Percentiles rank a stretch among this genome's conserved stretches.
These are phyloP conservation scores for Plantago elongata DNA, from an alignment of 257 asterid genomes.

Conservation along the genomic window DNA sequence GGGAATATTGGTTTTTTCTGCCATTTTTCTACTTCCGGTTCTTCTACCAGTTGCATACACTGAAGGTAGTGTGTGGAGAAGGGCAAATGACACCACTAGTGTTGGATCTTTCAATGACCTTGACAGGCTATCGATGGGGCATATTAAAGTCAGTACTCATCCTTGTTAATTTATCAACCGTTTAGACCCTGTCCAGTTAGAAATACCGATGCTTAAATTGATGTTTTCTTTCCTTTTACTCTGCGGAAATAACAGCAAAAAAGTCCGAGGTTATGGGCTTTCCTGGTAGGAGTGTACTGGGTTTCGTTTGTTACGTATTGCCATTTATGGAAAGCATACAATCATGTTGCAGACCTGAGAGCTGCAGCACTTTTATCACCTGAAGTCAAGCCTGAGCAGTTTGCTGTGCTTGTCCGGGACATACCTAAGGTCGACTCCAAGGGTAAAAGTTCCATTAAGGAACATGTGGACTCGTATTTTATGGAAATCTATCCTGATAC, in stretches of 20 bases:
- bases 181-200: not conserved
- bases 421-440: constrained; percentile 40
- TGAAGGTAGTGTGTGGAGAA: constrained; percentile 23
- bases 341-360: constrained; percentile 56
- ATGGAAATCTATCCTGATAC: constrained; percentile 73
- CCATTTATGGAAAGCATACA: constrained; percentile 83
- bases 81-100: constrained; percentile 44
- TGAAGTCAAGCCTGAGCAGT: constrained; percentile 63
- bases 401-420: constrained; percentile 77
- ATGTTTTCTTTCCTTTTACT: not conserved
- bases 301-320: constrained; percentile 59
- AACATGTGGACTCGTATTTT: constrained; percentile 81
- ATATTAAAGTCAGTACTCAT: constrained; percentile 46
- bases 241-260: constrained; percentile 33
- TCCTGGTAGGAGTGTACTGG: constrained; percentile 51
- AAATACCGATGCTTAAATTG: too few relatives aligned
- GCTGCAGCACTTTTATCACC: constrained; percentile 74
- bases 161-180: not conserved
- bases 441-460: constrained; percentile 61
- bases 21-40: constrained; percentile 63
- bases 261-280: constrained; percentile 75
- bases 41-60: constrained; percentile 76
- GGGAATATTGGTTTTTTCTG: constrained; percentile 67
- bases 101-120: constrained; percentile 62
- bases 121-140: constrained; percentile 77